These are phyloP conservation scores for Globisporangium acanthophoron DNA, from an alignment of 352 stramenopile genomes.

Conservation along the genomic window DNA sequence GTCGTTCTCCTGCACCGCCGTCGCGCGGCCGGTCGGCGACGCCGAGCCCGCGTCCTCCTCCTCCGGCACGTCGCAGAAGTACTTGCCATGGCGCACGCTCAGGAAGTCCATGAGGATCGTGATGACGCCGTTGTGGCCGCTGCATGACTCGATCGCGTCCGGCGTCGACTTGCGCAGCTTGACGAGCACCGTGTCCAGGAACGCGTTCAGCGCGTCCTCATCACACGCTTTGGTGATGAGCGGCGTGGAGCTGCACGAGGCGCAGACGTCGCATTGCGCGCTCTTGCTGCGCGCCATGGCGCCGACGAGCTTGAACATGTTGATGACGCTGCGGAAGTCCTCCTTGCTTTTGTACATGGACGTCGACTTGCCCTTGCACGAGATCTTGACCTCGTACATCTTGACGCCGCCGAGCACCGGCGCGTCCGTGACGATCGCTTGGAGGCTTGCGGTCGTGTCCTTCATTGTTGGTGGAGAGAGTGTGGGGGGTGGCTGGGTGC, in stretches of 20 bases:
- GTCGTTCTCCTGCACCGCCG: constrained; percentile 38
- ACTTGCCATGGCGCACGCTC: constrained; percentile 67
- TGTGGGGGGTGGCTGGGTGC: not conserved
- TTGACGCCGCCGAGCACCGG: constrained; percentile 62
- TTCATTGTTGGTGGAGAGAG: constrained; percentile 27
- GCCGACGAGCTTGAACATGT: constrained; percentile 77
- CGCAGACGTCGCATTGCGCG: constrained; percentile 48
- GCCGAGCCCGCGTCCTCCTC: constrained; percentile 20
- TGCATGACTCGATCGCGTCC: constrained; percentile 46
- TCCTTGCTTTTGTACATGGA: constrained; percentile 82
- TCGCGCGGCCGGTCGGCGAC: constrained; percentile 9
- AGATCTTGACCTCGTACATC: constrained; percentile 82
- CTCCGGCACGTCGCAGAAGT: constrained; percentile 51
- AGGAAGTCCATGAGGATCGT: constrained; percentile 84
- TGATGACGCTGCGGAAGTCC: constrained; percentile 75
- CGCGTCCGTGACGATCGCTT: constrained; percentile 51
- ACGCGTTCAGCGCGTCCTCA: constrained; percentile 51
- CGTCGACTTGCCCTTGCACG: constrained; percentile 69
- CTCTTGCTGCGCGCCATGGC: constrained; percentile 57
- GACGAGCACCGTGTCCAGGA: constrained; percentile 42
- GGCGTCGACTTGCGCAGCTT: constrained; percentile 46
- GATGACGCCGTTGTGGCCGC: constrained; percentile 63
- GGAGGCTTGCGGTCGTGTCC: constrained; percentile 34
- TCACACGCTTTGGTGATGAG: constrained; percentile 35
- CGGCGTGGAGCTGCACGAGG: constrained; percentile 36